Evolutionary conservation across 495 filamentous ascomycete genomes (phyloP), one percentile per base, ranked within the genome.

Genomic region (Aspergillus sclerotiicarbonarius): DNA sequence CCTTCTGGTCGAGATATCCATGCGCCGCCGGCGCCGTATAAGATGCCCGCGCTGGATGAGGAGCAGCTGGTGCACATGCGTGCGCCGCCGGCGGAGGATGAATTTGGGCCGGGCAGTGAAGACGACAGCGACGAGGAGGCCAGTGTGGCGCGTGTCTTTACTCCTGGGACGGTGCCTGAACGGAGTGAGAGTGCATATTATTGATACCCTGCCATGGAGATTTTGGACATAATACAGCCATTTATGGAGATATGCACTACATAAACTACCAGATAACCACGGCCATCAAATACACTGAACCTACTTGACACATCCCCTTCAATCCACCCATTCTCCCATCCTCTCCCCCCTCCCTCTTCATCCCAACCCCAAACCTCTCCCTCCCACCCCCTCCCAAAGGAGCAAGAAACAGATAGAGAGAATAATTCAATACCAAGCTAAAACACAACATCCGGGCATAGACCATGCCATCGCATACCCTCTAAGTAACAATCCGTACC

Each of bases 1-100:
- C 94, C 94, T 0, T 90, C 89, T 0, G 93, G 94, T 8, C 82
- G 94, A 33, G 93, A 98, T 65, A 88, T 96, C 32, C 87, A 96
- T 68, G 79, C 76, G 4, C 63, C 87, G 15, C 74, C 74, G 5
- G 82, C 80, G 57, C 75, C 77, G 1, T 93, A 82, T 60, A 76
- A 80, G 16, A 82, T 80, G 1, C 84, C 83, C 0, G 65, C 71
- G 10, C 66, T 93, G 15, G 84, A 84, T 19, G 70, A 75, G 2
- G 80, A 84, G 13, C 73, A 77, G 3, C 66, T 92, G 37, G 75
- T 67, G n/a, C 71, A 66, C 6, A 76, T 78, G 76, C 71, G 77
- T 20, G 74, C 70, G 29, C 73, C 72, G 0, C 76, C 77, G 30
- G 68, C 69, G 44, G 72, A 78, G 19, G 62, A 71, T 21, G 69